phyloP scores from a whole-genome alignment of 371 early-diverging fungal genomes.

The Smittium culicis region DNA sequence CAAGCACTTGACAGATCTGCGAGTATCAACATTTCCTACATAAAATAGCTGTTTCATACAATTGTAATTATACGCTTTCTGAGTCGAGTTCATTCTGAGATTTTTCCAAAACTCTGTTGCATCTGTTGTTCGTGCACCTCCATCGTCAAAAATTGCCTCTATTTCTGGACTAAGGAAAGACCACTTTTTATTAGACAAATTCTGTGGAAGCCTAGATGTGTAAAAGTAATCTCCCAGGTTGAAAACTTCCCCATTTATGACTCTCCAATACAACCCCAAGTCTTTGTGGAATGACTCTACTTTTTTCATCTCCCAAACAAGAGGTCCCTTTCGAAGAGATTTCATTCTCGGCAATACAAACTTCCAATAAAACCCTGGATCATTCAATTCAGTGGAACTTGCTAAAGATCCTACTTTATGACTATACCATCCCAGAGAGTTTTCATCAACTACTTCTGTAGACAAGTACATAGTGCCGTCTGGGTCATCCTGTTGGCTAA shows the following conservation, averaged over 20 bases:
- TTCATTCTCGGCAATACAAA: slow-evolving; percentile 71
- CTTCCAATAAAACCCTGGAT: slow-evolving; percentile 88
- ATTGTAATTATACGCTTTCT: slow-evolving; percentile 23
- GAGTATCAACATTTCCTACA: slow-evolving; percentile 65
- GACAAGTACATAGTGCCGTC: slow-evolving; percentile 20
- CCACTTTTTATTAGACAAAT: slow-evolving; percentile 42
- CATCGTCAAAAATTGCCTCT: slow-evolving; percentile 71
- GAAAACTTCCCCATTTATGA: slow-evolving; percentile 39
- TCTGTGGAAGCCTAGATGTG: slow-evolving; percentile 32
- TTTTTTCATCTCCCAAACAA: slow-evolving; percentile 88
- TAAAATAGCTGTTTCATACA: slow-evolving; percentile 34
- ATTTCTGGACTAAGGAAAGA: slow-evolving; percentile 27
- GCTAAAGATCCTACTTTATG: slow-evolving; percentile 46
- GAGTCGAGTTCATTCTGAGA: neutral
- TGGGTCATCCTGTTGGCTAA: slow-evolving; percentile 16
- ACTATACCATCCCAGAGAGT: slow-evolving; percentile 14
- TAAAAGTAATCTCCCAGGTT: slow-evolving; percentile 39
- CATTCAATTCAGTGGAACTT: slow-evolving; percentile 62
- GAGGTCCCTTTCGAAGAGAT: slow-evolving; percentile 75
- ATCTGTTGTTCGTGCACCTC: slow-evolving; percentile 45
- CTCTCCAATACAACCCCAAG: slow-evolving; percentile 39
- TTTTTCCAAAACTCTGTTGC: slow-evolving; percentile 15
- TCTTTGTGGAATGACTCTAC: slow-evolving; percentile 55
- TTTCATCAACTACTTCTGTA: slow-evolving; percentile 14
- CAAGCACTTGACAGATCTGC: slow-evolving; percentile 59